A percentile compares a stretch with the other conserved stretches of the same genome.
Conservation (phyloP, 805 yeast species). For the Candida adriatica region DNA sequence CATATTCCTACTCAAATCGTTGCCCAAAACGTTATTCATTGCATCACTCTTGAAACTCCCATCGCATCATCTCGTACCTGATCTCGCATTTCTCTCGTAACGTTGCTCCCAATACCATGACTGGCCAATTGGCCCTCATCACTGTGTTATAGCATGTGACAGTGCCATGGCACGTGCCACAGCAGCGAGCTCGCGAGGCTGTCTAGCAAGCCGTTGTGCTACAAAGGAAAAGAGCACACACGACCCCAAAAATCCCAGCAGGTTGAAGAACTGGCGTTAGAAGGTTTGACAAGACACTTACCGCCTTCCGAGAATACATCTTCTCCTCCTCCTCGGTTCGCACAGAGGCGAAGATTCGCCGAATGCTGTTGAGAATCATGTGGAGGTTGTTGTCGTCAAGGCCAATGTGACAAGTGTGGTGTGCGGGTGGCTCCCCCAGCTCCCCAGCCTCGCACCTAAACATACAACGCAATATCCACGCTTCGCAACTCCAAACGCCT, state of each 20-base stretch:
- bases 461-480: too few relatives aligned
- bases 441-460: too few relatives aligned
- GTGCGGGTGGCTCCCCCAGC: too few relatives aligned
- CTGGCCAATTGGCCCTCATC: too few relatives aligned
- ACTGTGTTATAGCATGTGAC: conserved; percentile 17
- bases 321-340: conserved; percentile 84
- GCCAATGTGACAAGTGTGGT: too few relatives aligned
- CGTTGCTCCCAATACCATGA: too few relatives aligned
- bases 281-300: conserved; percentile 19
- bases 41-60: not conserved
- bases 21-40: not conserved
- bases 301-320: conserved; percentile 65
- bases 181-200: conserved; percentile 20
- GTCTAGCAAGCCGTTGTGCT: conserved; percentile 45
- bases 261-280: conserved; percentile 48
- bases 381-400: too few relatives aligned
- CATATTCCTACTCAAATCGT: too few relatives aligned
- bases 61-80: too few relatives aligned
- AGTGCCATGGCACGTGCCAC: conserved; percentile 19
- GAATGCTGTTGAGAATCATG: conserved; percentile 68
- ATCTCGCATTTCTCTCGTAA: too few relatives aligned
- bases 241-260: conserved; percentile 73
- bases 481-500: too few relatives aligned
- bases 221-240: conserved; percentile 77
- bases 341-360: conserved; percentile 75